phyloP scores from a whole-genome alignment of 2,329 filamentous ascomycete genomes.

The Pseudogymnoascus sp. region DNA sequence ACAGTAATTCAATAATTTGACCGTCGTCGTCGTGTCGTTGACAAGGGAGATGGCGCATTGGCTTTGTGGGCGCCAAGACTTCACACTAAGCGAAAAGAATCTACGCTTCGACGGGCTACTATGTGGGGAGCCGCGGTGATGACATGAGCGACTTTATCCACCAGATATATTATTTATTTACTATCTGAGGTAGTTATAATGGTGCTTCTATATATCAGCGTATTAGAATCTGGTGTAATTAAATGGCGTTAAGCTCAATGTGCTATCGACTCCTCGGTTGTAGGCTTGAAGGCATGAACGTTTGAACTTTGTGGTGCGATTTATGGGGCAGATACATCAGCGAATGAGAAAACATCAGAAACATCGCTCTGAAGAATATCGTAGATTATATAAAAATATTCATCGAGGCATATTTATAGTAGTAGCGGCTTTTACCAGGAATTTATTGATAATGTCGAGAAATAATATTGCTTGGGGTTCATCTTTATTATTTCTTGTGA shows the following conservation, averaged over 20 bases:
- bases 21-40: constrained; percentile 16
- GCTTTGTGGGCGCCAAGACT: constrained; percentile 23
- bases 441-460: not conserved
- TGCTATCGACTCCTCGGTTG: not conserved
- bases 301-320: not conserved
- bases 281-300: too few species aligned
- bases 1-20: constrained; percentile 17
- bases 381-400: not conserved
- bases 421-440: not conserved
- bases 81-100: constrained; percentile 19
- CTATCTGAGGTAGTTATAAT: not conserved
- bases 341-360: not conserved
- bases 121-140: constrained; percentile 8
- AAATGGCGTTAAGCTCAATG: not conserved
- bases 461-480: constrained; percentile 48
- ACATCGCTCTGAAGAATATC: not conserved
- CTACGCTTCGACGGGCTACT: not conserved
- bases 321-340: not conserved
- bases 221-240: not conserved
- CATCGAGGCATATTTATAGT: not conserved
- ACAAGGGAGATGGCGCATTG: constrained; percentile 14
- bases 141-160: not conserved
- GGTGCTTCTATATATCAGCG: not conserved
- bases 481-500: not conserved
- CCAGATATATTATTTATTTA: not conserved